These are phyloP conservation scores for Globisporangium sylvaticum DNA, from an alignment of 352 stramenopile genomes.

Conservation along the genomic window DNA sequence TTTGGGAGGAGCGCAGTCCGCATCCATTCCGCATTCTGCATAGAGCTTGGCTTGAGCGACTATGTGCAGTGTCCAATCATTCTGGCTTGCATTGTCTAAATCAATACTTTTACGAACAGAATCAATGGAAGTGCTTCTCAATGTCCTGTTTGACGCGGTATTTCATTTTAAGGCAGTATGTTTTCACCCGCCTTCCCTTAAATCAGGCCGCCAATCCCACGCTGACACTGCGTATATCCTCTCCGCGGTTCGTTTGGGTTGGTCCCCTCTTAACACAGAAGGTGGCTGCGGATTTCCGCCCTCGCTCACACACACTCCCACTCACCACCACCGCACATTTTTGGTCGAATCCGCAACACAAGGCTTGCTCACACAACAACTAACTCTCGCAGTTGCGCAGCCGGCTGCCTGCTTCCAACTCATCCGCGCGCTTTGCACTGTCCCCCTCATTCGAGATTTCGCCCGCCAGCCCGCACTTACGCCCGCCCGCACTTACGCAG, in stretches of 20 bases:
- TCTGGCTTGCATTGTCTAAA: no score
- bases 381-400: background rate
- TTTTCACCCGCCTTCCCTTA: no score
- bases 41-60: background rate
- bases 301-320: background rate
- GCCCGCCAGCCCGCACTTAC: background rate
- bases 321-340: background rate
- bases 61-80: background rate
- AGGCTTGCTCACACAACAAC: background rate
- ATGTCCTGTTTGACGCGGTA: no score
- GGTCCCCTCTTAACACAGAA: background rate
- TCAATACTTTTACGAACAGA: no score
- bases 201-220: background rate
- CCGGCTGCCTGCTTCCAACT: background rate
- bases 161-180: no score
- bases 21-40: background rate
- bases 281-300: slow-evolving; percentile 3
- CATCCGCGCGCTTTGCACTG: background rate
- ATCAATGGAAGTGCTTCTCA: no score
- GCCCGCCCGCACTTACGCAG: no score
- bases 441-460: slow-evolving; percentile 14
- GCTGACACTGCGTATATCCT: background rate
- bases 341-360: background rate
- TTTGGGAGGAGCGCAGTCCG: slow-evolving; percentile 6
- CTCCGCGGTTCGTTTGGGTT: background rate